phyloP scores from a whole-genome alignment of 2,329 filamentous ascomycete genomes.

The Monosporascus sp. region DNA sequence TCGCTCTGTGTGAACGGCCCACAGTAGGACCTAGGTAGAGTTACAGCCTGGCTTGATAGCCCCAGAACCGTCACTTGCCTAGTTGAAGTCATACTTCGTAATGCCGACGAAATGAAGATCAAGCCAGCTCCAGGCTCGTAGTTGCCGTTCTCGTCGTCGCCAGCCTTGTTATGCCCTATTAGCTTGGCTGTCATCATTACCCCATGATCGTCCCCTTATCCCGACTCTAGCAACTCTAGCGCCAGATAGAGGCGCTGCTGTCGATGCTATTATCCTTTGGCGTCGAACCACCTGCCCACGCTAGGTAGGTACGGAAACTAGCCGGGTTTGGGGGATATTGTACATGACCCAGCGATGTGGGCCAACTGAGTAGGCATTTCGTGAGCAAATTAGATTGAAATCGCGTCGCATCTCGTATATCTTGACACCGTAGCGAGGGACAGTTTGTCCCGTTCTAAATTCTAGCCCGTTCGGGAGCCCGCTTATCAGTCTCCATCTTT shows the following conservation, averaged over 20 bases:
- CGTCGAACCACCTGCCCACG: too few relatives aligned
- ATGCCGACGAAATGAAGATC: background rate
- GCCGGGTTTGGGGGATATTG: too few relatives aligned
- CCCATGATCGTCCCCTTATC: background rate
- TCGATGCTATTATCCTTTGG: background rate
- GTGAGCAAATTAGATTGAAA: background rate
- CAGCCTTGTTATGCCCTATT: background rate
- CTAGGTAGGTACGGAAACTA: too few relatives aligned
- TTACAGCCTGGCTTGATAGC: background rate
- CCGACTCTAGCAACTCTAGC: background rate
- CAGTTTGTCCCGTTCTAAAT: constrained; percentile 15
- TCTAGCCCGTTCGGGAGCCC: constrained; percentile 19
- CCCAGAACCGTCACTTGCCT: background rate
- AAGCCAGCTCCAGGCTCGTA: background rate
- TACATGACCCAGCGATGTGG: background rate
- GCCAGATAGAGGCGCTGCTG: background rate
- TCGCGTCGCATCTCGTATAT: background rate
- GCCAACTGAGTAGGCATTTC: background rate
- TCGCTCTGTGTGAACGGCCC: too few relatives aligned
- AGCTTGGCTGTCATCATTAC: background rate
- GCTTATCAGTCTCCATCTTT: constrained; percentile 16
- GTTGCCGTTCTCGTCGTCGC: background rate
- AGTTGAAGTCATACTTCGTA: background rate
- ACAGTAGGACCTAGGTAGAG: background rate
- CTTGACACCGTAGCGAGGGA: constrained; percentile 8